phyloP scores from a whole-genome alignment of 2,329 filamentous ascomycete species.

The Escovopsis sp. region DNA sequence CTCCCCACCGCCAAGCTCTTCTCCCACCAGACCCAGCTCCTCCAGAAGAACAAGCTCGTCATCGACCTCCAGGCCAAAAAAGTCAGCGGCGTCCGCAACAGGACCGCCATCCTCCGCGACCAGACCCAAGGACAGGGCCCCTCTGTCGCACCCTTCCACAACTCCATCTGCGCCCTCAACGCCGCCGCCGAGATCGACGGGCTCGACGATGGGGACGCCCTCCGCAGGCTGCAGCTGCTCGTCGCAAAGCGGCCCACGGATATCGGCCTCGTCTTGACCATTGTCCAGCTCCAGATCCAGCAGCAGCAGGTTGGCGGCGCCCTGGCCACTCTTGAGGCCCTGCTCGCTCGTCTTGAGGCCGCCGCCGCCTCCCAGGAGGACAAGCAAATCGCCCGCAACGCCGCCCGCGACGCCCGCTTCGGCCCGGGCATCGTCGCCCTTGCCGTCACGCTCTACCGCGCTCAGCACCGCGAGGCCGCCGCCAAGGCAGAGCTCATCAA shows the following conservation, averaged over 20 bases:
- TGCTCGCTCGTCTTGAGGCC: slow-evolving; percentile 56
- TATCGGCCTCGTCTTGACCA: slow-evolving; percentile 63
- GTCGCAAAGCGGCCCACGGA: slow-evolving; percentile 64
- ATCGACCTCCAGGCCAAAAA: slow-evolving; percentile 54
- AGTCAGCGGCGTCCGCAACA: slow-evolving; percentile 40
- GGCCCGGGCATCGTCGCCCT: slow-evolving; percentile 74
- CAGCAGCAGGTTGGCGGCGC: slow-evolving; percentile 59
- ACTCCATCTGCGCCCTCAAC: slow-evolving; percentile 34
- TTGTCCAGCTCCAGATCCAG: slow-evolving; percentile 66
- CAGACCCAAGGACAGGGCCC: slow-evolving; percentile 11
- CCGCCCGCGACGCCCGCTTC: slow-evolving; percentile 56
- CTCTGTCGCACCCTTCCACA: slow-evolving; percentile 17
- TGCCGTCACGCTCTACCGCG: slow-evolving; percentile 62
- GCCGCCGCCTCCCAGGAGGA: slow-evolving; percentile 34
- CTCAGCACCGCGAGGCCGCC: slow-evolving; percentile 56
- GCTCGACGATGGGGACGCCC: slow-evolving; percentile 45
- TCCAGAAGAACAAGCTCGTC: slow-evolving; percentile 45
- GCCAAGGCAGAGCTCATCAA: slow-evolving; percentile 61
- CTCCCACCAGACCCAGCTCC: slow-evolving; percentile 44
- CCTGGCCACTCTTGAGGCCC: slow-evolving; percentile 57
- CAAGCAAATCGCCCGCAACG: too few relatives aligned
- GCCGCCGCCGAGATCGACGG: slow-evolving; percentile 60
- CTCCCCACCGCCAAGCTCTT: slow-evolving; percentile 51
- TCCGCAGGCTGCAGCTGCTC: slow-evolving; percentile 54
- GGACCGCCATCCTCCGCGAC: slow-evolving; percentile 27